Evolutionary conservation across 2,329 filamentous ascomycete species (phyloP).

Genomic region (Drechslerella stenobrocha): DNA sequence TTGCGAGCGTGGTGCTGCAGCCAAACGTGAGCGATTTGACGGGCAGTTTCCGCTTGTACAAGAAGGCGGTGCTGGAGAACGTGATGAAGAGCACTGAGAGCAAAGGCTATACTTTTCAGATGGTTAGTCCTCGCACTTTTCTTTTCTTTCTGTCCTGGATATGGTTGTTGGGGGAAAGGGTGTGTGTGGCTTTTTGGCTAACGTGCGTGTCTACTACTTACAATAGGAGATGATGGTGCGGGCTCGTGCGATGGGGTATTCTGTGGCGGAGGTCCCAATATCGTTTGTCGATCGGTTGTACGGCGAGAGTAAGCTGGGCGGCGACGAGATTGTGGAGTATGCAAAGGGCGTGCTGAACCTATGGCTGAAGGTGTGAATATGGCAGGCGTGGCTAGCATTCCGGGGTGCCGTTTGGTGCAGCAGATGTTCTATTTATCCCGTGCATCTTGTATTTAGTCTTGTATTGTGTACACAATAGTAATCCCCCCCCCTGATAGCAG

Average conservation of each 20-base stretch:
- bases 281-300: conserved; percentile 94
- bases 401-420: too few relatives aligned
- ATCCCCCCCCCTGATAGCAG: too few relatives aligned
- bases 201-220: background rate
- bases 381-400: background rate
- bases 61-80: conserved; percentile 83
- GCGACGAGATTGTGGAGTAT: conserved; percentile 95
- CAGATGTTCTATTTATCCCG: background rate
- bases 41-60: conserved; percentile 92
- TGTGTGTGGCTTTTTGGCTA: background rate
- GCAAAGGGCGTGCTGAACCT: conserved; percentile 78
- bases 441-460: background rate
- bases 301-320: conserved; percentile 91
- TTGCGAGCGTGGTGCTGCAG: conserved; percentile 89
- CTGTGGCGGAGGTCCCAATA: conserved; percentile 93
- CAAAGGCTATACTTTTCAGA: conserved; percentile 98
- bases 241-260: conserved; percentile 92
- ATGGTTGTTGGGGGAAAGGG: background rate
- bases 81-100: conserved; percentile 89
- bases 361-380: conserved; percentile 72
- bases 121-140: conserved; percentile 59
- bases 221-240: conserved; percentile 84
- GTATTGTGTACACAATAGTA: background rate
- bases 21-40: conserved; percentile 95
- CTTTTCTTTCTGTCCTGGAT: background rate